Evolutionary conservation across 177 flowering plant species (phyloP), one percentile per base, ranked within the genome.

Genomic region (Vitis hybrid): DNA sequence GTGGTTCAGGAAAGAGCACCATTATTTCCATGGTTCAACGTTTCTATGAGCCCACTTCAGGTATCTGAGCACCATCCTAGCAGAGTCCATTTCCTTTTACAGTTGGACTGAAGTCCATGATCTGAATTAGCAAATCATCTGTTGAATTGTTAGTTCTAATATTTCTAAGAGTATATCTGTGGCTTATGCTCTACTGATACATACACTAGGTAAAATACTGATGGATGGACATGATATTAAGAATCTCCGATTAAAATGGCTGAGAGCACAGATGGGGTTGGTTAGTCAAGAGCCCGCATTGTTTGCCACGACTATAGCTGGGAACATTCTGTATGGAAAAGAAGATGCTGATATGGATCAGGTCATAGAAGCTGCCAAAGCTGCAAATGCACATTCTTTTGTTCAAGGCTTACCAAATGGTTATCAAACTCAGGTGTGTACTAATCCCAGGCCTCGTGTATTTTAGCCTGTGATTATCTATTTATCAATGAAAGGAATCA

Each of bases 1-100:
- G 97, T 75, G 97, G 97, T 12, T 88, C 94, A 1, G 97, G 94
- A 56, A 91, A 91, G 75, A 91, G 97, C 83, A 89, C 93, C 6
- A 78, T 89, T 46, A 76, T 91, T 48, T 89, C 92, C 66, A 60
- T 91, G 86, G 74, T 89, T 62, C 91, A 89, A 70, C 86, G 90
- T 15, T 89, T 91, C 73, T 91, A 89, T 62, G 83, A 85, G 1
- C 97, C 97, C 10, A 80, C 73, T 64, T 85, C 90, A 86, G 97
- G 97, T 91, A 78, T 58, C 15, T 14, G 32, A 55, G 19, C 2
- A 59, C 59, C 63, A 64, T 32, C 50, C 13, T 19, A 51, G 13
- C 14, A 11, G 62, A 48, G 32, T 48, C 0, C 3, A 35, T 35
- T 14, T 48, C 9, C 11, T 24, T 15, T 30, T 59, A 19, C 1